These are phyloP conservation scores for Elongisporangium undulatum DNA, from an alignment of 352 stramenopile genomes.

Conservation along the genomic window DNA sequence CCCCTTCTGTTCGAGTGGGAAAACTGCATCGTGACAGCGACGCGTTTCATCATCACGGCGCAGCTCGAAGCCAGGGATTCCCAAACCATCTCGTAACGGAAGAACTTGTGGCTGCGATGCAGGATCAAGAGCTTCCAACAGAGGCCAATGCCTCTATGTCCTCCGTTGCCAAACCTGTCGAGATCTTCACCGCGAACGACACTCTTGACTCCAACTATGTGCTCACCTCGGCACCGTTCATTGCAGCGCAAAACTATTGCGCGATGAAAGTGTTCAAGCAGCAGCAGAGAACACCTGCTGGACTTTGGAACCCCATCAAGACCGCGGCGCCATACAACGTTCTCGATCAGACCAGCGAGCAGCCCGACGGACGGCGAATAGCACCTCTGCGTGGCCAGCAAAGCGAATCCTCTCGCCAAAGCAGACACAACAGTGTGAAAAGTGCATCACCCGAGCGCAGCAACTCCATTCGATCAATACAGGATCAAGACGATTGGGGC, in stretches of 20 bases:
- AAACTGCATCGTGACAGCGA: slow-evolving; percentile 53
- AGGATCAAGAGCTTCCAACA: neutral
- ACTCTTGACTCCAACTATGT: slow-evolving; percentile 74
- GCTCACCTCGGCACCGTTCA: slow-evolving; percentile 35
- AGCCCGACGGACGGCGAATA: neutral
- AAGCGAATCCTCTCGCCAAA: neutral
- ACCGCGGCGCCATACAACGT: slow-evolving; percentile 15
- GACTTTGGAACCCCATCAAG: slow-evolving; percentile 45
- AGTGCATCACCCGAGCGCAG: neutral
- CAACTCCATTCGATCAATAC: neutral
- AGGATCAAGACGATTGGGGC: slow-evolving; percentile 21
- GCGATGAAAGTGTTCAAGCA: slow-evolving; percentile 27
- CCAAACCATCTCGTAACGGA: slow-evolving; percentile 41
- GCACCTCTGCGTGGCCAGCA: neutral
- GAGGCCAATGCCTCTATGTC: neutral
- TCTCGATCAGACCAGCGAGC: neutral
- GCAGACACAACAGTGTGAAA: neutral
- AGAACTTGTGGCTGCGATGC: neutral
- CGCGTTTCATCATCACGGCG: slow-evolving; percentile 46
- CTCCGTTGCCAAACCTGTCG: slow-evolving; percentile 14
- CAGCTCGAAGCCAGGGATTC: slow-evolving; percentile 46
- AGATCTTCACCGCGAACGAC: slow-evolving; percentile 50
- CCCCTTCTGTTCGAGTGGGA: slow-evolving; percentile 9
- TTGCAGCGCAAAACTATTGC: slow-evolving; percentile 55
- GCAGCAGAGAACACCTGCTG: slow-evolving; percentile 12